These are phyloP conservation scores for Elaeis oleifera DNA, from an alignment of 202 grass and related monocot genomes.

Conservation along the genomic window DNA sequence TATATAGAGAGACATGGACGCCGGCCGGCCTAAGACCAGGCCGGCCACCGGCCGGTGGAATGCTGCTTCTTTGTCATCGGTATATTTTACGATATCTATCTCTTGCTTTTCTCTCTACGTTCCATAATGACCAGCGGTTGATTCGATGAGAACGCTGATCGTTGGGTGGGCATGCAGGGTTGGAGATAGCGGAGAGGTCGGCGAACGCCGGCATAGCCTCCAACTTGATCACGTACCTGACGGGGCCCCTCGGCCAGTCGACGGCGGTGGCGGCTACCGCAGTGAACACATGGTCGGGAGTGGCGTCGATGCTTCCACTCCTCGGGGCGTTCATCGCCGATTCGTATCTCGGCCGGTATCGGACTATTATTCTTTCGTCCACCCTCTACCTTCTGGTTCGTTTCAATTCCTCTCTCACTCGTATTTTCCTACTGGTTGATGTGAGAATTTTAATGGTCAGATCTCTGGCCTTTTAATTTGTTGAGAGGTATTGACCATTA, in stretches of 20 bases:
- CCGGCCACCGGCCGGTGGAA: constrained; percentile 31
- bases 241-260: constrained; percentile 41
- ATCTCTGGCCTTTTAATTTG: no score
- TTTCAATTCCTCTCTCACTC: no score
- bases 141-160: constrained; percentile 15
- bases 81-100: neutral
- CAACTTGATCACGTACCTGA: constrained; percentile 57
- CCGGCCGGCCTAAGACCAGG: constrained; percentile 10
- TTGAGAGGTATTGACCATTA: no score
- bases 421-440: no score
- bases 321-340: constrained; percentile 59
- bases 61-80: constrained; percentile 45
- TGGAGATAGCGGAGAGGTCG: constrained; percentile 52
- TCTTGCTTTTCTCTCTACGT: neutral
- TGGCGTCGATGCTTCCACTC: constrained; percentile 42
- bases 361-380: constrained; percentile 31
- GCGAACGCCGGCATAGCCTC: constrained; percentile 35
- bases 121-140: neutral
- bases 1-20: no score
- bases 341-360: constrained; percentile 45
- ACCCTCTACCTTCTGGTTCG: constrained; percentile 39
- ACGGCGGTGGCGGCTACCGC: constrained; percentile 37
- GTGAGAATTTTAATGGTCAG: no score
- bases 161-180: constrained; percentile 17
- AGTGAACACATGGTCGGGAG: constrained; percentile 40